These are phyloP conservation scores for Areca catechu DNA, from an alignment of 176 grass and related monocot genomes.

Conservation along the genomic window DNA sequence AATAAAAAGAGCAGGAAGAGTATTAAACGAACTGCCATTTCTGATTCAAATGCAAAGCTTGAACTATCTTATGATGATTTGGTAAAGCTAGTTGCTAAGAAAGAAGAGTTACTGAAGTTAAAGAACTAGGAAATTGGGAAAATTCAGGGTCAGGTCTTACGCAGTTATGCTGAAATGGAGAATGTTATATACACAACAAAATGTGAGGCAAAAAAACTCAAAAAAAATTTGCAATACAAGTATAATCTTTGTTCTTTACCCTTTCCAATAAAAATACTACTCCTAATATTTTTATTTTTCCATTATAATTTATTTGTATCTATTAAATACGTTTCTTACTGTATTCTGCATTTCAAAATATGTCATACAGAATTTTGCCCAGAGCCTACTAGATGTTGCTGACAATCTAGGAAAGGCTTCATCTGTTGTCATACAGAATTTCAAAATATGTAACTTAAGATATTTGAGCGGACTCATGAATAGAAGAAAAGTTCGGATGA, in stretches of 20 bases:
- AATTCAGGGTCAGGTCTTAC: slow-evolving; percentile 56
- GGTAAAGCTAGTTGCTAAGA: slow-evolving; percentile 52
- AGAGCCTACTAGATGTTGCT: slow-evolving; percentile 66
- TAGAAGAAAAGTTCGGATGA: too few species aligned
- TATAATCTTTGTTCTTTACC: slow-evolving; percentile 1
- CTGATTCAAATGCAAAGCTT: slow-evolving; percentile 33
- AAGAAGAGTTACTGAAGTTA: slow-evolving; percentile 54
- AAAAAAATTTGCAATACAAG: slow-evolving; percentile 70
- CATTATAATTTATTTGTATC: too few species aligned
- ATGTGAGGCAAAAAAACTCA: slow-evolving; percentile 57
- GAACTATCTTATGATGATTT: slow-evolving; percentile 53
- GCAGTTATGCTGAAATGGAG: slow-evolving; percentile 72
- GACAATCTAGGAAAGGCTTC: slow-evolving; percentile 50
- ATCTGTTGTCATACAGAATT: slow-evolving; percentile 62
- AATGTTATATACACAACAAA: slow-evolving; percentile 57
- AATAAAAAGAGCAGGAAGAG: slow-evolving; percentile 7
- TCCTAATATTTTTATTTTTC: too few species aligned
- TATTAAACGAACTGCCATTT: slow-evolving; percentile 31
- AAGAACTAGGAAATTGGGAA: slow-evolving; percentile 61
- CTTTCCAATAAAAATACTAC: background rate
- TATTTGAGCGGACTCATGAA: too few species aligned
- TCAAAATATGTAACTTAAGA: too few species aligned
- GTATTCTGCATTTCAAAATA: too few species aligned
- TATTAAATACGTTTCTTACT: too few species aligned
- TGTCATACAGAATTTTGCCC: slow-evolving; percentile 40